Conservation (phyloP, 2,329 filamentous ascomycete genomes). For the Eutypella sp. region DNA sequence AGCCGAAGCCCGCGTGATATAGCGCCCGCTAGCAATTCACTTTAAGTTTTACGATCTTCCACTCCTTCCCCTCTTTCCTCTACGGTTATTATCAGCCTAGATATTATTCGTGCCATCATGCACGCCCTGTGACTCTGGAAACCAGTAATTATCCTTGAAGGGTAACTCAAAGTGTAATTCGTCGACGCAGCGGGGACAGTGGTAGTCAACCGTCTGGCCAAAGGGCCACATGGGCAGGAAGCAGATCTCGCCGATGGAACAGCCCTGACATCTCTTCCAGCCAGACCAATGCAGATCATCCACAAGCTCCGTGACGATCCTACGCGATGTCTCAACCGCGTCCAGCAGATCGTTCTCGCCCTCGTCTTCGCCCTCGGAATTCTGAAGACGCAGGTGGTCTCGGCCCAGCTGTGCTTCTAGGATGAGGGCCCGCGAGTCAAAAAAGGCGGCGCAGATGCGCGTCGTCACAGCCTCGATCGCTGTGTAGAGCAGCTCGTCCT, state of each 20-base stretch:
- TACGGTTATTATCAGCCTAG: too few relatives aligned
- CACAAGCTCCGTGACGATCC: not conserved
- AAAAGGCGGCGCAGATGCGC: constrained; percentile 17
- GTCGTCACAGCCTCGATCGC: constrained; percentile 19
- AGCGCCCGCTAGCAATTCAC: too few relatives aligned
- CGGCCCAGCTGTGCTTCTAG: not conserved
- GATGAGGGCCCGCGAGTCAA: constrained; percentile 1
- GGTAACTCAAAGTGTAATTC: not conserved
- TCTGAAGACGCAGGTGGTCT: too few relatives aligned
- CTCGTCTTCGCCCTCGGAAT: not conserved
- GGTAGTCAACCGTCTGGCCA: not conserved
- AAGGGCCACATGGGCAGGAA: constrained; percentile 6
- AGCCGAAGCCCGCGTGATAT: too few relatives aligned
- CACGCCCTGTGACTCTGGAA: too few relatives aligned
- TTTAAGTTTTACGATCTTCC: too few relatives aligned
- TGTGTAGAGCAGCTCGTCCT: constrained; percentile 20
- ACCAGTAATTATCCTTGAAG: not conserved
- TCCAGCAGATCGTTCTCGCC: not conserved
- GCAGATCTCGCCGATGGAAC: constrained; percentile 4
- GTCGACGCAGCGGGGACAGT: not conserved
- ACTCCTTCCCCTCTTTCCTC: too few relatives aligned
- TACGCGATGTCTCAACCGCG: not conserved
- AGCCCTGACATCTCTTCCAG: constrained; percentile 3
- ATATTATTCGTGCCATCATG: not conserved
- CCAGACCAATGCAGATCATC: constrained; percentile 3